Percentiles rank a stretch among this genome's conserved stretches.
These are phyloP conservation scores for Monosporascus cannonballus DNA, from an alignment of 2,329 filamentous ascomycete species.

Conservation along the genomic window DNA sequence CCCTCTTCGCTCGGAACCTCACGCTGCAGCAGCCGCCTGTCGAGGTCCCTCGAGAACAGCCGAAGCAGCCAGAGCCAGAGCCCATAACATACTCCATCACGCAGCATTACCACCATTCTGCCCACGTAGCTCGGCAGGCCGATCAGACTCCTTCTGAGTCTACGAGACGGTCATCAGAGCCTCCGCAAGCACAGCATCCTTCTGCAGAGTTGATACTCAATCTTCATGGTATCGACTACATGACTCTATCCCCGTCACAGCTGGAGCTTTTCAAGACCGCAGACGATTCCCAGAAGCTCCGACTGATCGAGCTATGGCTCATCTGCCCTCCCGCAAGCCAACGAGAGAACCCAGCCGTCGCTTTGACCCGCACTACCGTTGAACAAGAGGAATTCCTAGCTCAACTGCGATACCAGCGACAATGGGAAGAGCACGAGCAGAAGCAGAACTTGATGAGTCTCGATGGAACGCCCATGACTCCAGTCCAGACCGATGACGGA, in stretches of 20 bases:
- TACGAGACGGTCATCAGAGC: slow-evolving; percentile 44
- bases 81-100: slow-evolving; percentile 67
- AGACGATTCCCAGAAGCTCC: slow-evolving; percentile 62
- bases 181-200: slow-evolving; percentile 40
- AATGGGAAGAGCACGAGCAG: slow-evolving; percentile 36
- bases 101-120: slow-evolving; percentile 78
- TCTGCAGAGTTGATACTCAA: slow-evolving; percentile 53
- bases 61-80: slow-evolving; percentile 26
- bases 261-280: slow-evolving; percentile 73
- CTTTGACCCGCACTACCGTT: slow-evolving; percentile 47
- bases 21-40: slow-evolving; percentile 47
- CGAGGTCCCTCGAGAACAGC: slow-evolving; percentile 20
- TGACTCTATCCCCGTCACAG: slow-evolving; percentile 65
- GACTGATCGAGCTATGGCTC: slow-evolving; percentile 79
- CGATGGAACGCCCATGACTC: slow-evolving; percentile 45
- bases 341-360: slow-evolving; percentile 46
- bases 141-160: slow-evolving; percentile 27
- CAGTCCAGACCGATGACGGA: slow-evolving; percentile 46
- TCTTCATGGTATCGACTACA: slow-evolving; percentile 64
- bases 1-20: slow-evolving; percentile 72
- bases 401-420: slow-evolving; percentile 52
- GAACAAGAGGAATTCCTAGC: slow-evolving; percentile 56
- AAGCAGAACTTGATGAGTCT: slow-evolving; percentile 41
- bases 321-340: slow-evolving; percentile 64
- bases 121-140: slow-evolving; percentile 50